phyloP scores from a whole-genome alignment of 805 yeast species.

The Cyberlindnera xylosilytica region DNA sequence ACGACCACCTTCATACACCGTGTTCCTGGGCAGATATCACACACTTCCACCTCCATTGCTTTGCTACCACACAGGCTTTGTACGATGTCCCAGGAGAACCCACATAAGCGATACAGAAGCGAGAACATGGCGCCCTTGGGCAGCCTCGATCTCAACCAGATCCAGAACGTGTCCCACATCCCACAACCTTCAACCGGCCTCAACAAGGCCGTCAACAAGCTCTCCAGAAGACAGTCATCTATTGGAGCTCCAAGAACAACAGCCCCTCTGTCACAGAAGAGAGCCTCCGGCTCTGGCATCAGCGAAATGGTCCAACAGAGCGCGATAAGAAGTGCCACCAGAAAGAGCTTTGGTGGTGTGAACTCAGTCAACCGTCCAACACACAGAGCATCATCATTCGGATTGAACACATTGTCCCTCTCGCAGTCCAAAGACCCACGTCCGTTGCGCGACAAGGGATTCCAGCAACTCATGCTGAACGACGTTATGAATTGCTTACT shows the following conservation, averaged over 20 bases:
- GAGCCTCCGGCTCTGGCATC: constrained; percentile 25
- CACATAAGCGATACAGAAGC: constrained; percentile 18
- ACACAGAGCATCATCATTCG: constrained; percentile 26
- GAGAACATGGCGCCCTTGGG: constrained; percentile 22
- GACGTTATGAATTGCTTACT: constrained; percentile 65
- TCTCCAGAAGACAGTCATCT: constrained; percentile 29
- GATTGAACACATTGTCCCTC: constrained; percentile 20
- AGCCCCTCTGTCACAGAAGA: constrained; percentile 9
- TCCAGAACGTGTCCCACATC: constrained; percentile 25
- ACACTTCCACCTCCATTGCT: no score
- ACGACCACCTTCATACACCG: no score
- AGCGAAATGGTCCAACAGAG: constrained; percentile 29
- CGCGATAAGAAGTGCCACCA: constrained; percentile 19
- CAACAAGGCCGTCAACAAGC: constrained; percentile 23
- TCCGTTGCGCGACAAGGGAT: constrained; percentile 71
- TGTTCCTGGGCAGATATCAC: no score
- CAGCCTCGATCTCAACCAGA: constrained; percentile 25
- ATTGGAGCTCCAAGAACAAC: constrained; percentile 30
- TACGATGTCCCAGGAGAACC: constrained; percentile 26
- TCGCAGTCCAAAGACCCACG: constrained; percentile 55
- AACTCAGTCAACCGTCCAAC: constrained; percentile 17
- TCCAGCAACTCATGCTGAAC: constrained; percentile 61
- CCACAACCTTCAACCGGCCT: constrained; percentile 25
- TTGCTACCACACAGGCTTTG: no score
- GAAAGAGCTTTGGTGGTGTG: constrained; percentile 24